Evolutionary conservation across 2,329 filamentous ascomycete genomes (phyloP), one percentile per base, ranked within the genome.

Genomic region (Aspergillus persii): DNA sequence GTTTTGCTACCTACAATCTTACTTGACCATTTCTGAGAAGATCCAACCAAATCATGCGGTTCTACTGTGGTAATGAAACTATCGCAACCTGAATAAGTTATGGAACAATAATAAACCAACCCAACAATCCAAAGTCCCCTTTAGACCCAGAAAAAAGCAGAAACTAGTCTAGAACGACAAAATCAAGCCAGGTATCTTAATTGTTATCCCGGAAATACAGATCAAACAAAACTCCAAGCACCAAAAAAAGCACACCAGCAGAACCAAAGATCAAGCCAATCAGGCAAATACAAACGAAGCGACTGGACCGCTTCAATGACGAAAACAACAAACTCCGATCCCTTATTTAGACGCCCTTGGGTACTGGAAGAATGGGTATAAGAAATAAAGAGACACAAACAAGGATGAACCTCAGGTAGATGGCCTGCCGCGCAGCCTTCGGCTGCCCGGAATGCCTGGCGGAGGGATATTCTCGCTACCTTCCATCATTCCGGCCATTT

Each of bases 391-490:
- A 30, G 30, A 12, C 39, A 44, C 27, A n/a, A 18, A 31, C 29
- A 49, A 23, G 18, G 48, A 3, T 9, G 31, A 9, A 29, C 18
- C 29, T 47, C 30, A 48, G 4, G 44, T 31, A 47, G 72, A 70
- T 51, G 68, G 66, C 33, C 70, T 69, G 33, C 57, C 69, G 62
- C 75, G 69, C 11, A 74, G 63, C 47, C 70, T 69, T 54, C 74
- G 71, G 27, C 69, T 67, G 54, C 63, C 63, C 23, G 63, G 56
- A 27, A 65, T 61, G 46, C 63, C 66, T 48, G 69, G 65, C 1
- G 69, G 70, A 8, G 72, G 70, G 29, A 74, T 63, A 61, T 82
- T 81, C 63, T 82, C 80, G 48, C 77, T 74, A 3, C 79, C 80
- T 56, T 79, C 78, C 59, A 76, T 68, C 55, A 75, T 71, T n/a